Conservation (phyloP, 495 filamentous ascomycete species). For the Penicilliopsis zonata region DNA sequence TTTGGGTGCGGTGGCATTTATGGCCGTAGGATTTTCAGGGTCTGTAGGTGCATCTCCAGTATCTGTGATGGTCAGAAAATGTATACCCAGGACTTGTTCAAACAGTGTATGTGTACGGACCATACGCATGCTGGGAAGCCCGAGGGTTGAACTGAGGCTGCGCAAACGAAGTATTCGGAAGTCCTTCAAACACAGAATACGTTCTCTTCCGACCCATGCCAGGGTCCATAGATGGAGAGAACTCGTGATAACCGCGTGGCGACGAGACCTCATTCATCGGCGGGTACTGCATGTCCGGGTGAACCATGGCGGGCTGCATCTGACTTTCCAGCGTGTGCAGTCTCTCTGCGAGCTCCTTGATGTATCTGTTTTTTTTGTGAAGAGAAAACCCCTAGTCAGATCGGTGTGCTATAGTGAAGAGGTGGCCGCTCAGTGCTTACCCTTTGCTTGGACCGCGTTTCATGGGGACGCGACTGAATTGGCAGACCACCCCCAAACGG, state of each 20-base stretch:
- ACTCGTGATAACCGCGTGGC: slow-evolving; percentile 33
- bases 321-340: slow-evolving; percentile 72
- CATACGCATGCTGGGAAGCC: slow-evolving; percentile 25
- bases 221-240: slow-evolving; percentile 33
- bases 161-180: slow-evolving; percentile 33
- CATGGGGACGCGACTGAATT: slow-evolving; percentile 87
- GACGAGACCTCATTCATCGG: slow-evolving; percentile 35
- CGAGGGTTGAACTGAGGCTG: slow-evolving; percentile 33
- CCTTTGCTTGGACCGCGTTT: slow-evolving; percentile 95
- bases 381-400: not conserved
- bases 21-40: slow-evolving; percentile 23
- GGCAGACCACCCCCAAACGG: slow-evolving; percentile 62
- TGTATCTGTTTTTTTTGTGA: slow-evolving; percentile 49
- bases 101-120: slow-evolving; percentile 9
- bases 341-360: slow-evolving; percentile 88
- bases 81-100: slow-evolving; percentile 1
- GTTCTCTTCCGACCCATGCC: slow-evolving; percentile 40
- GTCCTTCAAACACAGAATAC: slow-evolving; percentile 43
- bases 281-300: slow-evolving; percentile 34
- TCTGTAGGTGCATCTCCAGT: slow-evolving; percentile 29
- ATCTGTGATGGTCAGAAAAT: slow-evolving; percentile 17
- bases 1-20: slow-evolving; percentile 18
- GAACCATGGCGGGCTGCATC: slow-evolving; percentile 36
- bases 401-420: not conserved
- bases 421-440: slow-evolving; percentile 28